Evolutionary conservation across 2,329 filamentous ascomycete genomes (phyloP).

Genomic region (Chalaropsis ovoidea): DNA sequence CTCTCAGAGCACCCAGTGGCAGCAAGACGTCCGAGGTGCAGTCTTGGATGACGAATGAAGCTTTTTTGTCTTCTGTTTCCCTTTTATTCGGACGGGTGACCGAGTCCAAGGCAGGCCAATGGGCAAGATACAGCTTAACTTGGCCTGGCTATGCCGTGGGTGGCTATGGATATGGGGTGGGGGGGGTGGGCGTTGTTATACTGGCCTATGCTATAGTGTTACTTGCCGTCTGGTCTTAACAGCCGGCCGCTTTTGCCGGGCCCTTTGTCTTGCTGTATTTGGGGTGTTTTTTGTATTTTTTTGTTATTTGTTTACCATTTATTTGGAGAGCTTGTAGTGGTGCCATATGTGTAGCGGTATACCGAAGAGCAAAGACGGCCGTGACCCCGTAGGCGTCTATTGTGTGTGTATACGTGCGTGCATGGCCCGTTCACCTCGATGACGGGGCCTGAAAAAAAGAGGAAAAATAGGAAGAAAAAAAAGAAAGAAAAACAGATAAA

Average conservation of each 20-base stretch:
- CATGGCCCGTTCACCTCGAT: conserved; percentile 1
- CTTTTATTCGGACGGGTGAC: neutral
- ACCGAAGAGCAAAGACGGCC: neutral
- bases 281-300: neutral
- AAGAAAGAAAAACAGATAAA: too few relatives aligned
- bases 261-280: too few relatives aligned
- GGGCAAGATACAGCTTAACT: neutral
- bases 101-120: neutral
- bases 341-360: neutral
- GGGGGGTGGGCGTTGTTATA: neutral
- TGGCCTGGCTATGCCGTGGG: neutral
- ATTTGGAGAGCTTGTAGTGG: neutral
- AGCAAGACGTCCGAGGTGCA: conserved; percentile 5
- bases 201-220: neutral
- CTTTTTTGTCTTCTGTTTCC: conserved; percentile 19
- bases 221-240: neutral
- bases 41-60: conserved; percentile 1
- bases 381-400: too few relatives aligned
- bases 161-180: neutral
- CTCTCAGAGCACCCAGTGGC: neutral
- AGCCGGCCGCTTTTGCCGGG: neutral
- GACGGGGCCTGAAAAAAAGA: neutral
- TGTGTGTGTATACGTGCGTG: neutral
- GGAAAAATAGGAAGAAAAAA: neutral
- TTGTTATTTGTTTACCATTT: neutral